Evolutionary conservation across 148 eudicot species (phyloP).

Genomic region (Rhododendron molle): DNA sequence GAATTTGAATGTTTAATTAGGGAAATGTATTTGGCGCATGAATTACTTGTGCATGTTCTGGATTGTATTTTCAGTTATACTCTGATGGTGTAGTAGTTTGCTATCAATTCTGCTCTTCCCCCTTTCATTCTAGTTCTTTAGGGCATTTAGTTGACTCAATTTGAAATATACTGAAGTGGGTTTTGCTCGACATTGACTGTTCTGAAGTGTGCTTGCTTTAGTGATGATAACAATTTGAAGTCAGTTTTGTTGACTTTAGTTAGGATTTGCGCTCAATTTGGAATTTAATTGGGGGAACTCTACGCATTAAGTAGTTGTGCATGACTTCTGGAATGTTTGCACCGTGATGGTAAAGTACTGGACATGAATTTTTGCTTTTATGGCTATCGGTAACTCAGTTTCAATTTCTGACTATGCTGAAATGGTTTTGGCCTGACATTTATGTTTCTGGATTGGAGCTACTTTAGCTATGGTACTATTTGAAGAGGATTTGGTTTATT

Average conservation of each 20-base stretch:
- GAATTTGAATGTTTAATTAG: background rate
- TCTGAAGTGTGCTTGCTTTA: background rate
- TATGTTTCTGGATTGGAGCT: background rate
- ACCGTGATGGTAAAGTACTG: background rate
- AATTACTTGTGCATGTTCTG: background rate
- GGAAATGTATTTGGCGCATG: background rate
- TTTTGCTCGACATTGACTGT: background rate
- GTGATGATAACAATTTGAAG: background rate
- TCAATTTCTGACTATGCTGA: background rate
- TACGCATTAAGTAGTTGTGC: background rate
- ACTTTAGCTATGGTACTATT: background rate
- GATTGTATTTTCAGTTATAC: background rate
- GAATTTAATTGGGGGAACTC: background rate
- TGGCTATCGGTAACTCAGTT: background rate
- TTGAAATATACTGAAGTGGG: slow-evolving; percentile 1
- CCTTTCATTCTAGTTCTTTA: background rate
- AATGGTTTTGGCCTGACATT: background rate
- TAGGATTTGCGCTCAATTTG: background rate
- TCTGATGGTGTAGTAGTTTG: background rate
- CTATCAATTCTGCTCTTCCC: background rate
- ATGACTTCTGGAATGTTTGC: background rate
- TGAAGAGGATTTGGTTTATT: background rate
- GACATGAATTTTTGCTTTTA: background rate
- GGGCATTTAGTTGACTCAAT: background rate
- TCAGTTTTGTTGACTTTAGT: background rate